phyloP scores from a whole-genome alignment of 148 eudicot species.

The Suaeda aralocaspica region DNA sequence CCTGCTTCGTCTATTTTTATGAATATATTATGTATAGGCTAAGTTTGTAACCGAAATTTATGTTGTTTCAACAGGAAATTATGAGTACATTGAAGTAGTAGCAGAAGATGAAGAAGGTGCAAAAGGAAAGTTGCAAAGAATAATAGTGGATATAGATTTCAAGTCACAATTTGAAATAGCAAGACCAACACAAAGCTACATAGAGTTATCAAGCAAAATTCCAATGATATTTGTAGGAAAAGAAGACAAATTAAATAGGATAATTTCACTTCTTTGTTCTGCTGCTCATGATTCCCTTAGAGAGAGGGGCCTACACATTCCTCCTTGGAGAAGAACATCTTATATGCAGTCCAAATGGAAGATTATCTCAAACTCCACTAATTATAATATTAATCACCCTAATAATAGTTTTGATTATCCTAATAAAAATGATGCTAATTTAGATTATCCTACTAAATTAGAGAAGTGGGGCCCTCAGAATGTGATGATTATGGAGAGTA shows the following conservation, averaged over 20 bases:
- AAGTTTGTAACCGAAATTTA: too few species aligned
- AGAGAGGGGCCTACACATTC: constrained; percentile 53
- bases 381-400: not conserved
- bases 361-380: not conserved
- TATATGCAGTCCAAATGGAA: constrained; percentile 68
- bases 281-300: constrained; percentile 53
- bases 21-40: too few species aligned
- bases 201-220: constrained; percentile 31
- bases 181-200: constrained; percentile 50
- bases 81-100: constrained; percentile 46
- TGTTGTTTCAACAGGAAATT: constrained; percentile 31
- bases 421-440: not conserved
- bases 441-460: not conserved
- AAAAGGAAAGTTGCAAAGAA: constrained; percentile 23
- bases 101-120: constrained; percentile 4
- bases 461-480: constrained; percentile 22
- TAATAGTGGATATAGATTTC: constrained; percentile 61
- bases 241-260: constrained; percentile 35
- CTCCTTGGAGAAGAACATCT: constrained; percentile 60
- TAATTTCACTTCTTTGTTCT: constrained; percentile 34
- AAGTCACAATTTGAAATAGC: constrained; percentile 68
- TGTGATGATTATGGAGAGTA: constrained; percentile 20
- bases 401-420: not conserved
- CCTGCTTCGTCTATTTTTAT: too few species aligned
- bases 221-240: constrained; percentile 55